These are phyloP conservation scores for Choanephora cucurbitarum DNA, from an alignment of 371 early-diverging fungal species.

Conservation along the genomic window DNA sequence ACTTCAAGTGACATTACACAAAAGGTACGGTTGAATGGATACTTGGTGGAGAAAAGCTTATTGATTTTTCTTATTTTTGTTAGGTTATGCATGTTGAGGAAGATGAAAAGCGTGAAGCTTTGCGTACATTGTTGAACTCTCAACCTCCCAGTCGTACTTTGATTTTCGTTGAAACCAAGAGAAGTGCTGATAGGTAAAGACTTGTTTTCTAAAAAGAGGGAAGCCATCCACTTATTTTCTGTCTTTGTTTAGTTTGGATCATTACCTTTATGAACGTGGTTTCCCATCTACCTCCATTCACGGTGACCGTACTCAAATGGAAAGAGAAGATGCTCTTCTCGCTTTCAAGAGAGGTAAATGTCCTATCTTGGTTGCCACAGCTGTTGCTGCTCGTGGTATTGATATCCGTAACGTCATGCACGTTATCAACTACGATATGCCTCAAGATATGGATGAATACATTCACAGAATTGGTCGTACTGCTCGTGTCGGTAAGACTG, in stretches of 20 bases:
- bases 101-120: constrained; percentile 50
- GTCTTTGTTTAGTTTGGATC: constrained; percentile 61
- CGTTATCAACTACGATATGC: constrained; percentile 87
- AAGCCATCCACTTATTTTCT: not conserved
- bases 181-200: constrained; percentile 77
- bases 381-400: constrained; percentile 91
- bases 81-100: constrained; percentile 81
- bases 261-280: constrained; percentile 64
- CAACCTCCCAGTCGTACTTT: constrained; percentile 65
- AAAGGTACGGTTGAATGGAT: constrained; percentile 22
- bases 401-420: constrained; percentile 86
- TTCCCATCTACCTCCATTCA: constrained; percentile 76
- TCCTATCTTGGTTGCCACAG: constrained; percentile 89
- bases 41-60: not conserved
- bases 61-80: not conserved
- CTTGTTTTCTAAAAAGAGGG: constrained; percentile 72
- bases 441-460: constrained; percentile 78
- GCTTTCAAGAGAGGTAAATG: constrained; percentile 76
- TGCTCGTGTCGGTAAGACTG: constrained; percentile 74
- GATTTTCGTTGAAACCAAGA: constrained; percentile 87
- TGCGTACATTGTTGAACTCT: constrained; percentile 37
- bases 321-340: constrained; percentile 78
- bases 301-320: constrained; percentile 76
- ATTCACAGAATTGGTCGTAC: constrained; percentile 86
- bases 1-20: constrained; percentile 57